Conservation (phyloP, 768 basidiomycete genomes). For the Tubosaeta brunneosetosa region DNA sequence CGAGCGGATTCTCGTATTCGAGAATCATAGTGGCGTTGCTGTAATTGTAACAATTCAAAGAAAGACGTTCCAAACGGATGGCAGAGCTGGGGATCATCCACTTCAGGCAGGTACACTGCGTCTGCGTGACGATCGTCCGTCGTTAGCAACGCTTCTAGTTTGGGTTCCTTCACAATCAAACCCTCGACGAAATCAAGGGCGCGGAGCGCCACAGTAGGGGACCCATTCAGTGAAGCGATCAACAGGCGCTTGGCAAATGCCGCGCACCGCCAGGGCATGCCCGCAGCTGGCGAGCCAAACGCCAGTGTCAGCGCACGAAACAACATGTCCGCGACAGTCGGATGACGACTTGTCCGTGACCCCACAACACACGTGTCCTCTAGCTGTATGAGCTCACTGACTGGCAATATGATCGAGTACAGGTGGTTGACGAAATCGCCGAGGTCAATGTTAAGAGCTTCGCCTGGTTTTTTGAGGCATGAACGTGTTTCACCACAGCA, state of each 20-base stretch:
- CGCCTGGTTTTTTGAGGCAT: constrained; percentile 48
- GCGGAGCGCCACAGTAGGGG: constrained; percentile 58
- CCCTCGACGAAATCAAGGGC: constrained; percentile 68
- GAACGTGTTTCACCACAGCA: constrained; percentile 7
- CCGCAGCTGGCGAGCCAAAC: constrained; percentile 69
- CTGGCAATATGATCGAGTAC: constrained; percentile 74
- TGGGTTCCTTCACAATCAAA: constrained; percentile 71
- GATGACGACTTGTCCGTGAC: constrained; percentile 25
- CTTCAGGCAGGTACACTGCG: constrained; percentile 78
- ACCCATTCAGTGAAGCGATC: constrained; percentile 75
- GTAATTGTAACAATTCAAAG: constrained; percentile 75
- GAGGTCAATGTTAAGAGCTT: constrained; percentile 96
- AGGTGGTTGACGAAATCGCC: constrained; percentile 81
- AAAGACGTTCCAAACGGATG: constrained; percentile 81
- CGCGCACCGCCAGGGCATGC: constrained; percentile 71
- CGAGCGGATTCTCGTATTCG: constrained; percentile 63
- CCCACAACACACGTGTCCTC: constrained; percentile 44
- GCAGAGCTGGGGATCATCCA: constrained; percentile 85
- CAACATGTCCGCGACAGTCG: constrained; percentile 60
- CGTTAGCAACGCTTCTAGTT: constrained; percentile 77
- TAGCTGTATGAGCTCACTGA: constrained; percentile 62
- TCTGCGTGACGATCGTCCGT: constrained; percentile 83
- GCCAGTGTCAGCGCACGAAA: constrained; percentile 81
- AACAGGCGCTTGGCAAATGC: constrained; percentile 95
- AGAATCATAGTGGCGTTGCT: constrained; percentile 58